Conservation (phyloP, 495 filamentous ascomycete species). For the Xylaria longipes region DNA sequence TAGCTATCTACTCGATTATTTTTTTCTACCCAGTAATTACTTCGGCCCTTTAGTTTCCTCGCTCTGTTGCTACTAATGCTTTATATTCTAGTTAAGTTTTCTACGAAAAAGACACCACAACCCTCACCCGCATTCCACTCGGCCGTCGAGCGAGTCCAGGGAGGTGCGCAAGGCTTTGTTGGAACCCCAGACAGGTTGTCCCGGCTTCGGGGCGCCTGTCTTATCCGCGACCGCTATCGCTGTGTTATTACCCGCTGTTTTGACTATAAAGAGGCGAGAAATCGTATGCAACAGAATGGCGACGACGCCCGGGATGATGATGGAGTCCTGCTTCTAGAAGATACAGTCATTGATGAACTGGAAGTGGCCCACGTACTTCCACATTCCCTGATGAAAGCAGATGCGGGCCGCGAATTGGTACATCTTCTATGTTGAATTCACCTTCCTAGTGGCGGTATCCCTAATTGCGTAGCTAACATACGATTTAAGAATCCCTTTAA, state of each 20-base stretch:
- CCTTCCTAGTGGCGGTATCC: too few relatives aligned
- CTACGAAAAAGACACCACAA: conserved; percentile 23
- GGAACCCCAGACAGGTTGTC: conserved; percentile 27
- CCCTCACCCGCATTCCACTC: conserved; percentile 30
- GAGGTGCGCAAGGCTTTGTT: conserved; percentile 26
- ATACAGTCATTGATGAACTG: neutral
- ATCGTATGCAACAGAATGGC: neutral
- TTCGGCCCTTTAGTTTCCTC: conserved; percentile 10
- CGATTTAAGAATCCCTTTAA: conserved; percentile 17
- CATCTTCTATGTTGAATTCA: too few relatives aligned
- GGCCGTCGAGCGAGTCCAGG: conserved; percentile 28
- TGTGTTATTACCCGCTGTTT: conserved; percentile 28
- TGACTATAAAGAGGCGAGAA: neutral
- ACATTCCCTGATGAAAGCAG: conserved; percentile 19
- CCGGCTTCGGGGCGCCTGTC: conserved; percentile 24
- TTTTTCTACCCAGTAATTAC: conserved; percentile 32
- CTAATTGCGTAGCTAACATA: conserved; percentile 2
- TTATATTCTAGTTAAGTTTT: conserved; percentile 27
- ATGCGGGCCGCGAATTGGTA: conserved; percentile 26
- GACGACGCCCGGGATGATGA: conserved; percentile 28
- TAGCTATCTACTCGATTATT: conserved; percentile 33
- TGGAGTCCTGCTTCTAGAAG: conserved; percentile 18
- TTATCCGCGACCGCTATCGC: conserved; percentile 31
- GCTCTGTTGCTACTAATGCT: neutral
- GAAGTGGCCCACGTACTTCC: conserved; percentile 33